Base-by-base conservation (phyloP, 2,329 filamentous ascomycete species). In the Phaeosphaeriaceae sp. region DNA sequence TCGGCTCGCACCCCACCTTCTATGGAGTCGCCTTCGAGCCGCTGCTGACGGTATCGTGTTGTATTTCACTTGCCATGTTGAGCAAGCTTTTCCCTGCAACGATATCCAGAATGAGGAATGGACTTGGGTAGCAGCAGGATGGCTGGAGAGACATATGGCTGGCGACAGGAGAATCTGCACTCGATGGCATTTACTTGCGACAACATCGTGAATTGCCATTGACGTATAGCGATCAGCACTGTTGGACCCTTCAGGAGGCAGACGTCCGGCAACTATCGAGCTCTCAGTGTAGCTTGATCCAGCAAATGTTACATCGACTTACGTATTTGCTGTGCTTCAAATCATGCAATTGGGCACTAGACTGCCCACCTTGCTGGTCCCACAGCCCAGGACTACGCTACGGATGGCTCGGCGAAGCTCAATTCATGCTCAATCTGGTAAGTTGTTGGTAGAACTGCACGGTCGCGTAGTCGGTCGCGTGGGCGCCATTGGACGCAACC, bases 401-500 rank as follows among this genome's bases (percentile, higher is more conserved):
- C 57, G 53, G 58, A 48, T 51, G 57, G 50, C 51, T 53, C 57
- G 61, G 58, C 56, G 55, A 61, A 60, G 58, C 54, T 55, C 55
- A 47, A 21, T 47, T 48, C 48, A 49, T 41, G 57, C 53, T 56
- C 51, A 54, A 68, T 62, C 48, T 56, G 65, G 63, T 59, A 64
- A 64, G 58, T 22, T 62, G 50, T 20, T 56, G 44, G 53, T 48
- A 54, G 33, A 60, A 57, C 47, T 61, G 57, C 57, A 58, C 63
- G 62, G 62, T 65, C 66, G 66, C 63, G 56, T 66, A 63, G 42
- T 61, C 40, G 47, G 53, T 55, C 63, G 63, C 50, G 60, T 60
- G 58, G 53, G 68, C 60, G 65, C 65, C 54, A 77, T 76, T 76
- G 70, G 75, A 68, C 66, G 60, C 54, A 59, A 75, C 73, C 75